phyloP scores from a whole-genome alignment of 306 rosid species.

The Ormosia semicastrata region DNA sequence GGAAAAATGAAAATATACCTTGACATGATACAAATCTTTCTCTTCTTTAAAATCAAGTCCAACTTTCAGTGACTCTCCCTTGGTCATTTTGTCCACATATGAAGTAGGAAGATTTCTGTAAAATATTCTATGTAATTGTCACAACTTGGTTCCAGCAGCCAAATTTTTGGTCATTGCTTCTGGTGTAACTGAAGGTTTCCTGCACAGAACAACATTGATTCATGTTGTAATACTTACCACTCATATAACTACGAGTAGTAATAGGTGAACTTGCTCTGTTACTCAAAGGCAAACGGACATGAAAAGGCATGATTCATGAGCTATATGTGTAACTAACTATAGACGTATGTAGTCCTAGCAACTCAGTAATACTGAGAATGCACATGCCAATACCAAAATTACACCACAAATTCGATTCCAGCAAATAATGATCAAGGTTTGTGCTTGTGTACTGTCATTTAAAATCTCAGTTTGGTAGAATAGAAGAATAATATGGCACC shows the following conservation, averaged over 20 bases:
- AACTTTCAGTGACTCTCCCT: slow-evolving; percentile 21
- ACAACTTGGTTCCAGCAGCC: slow-evolving; percentile 18
- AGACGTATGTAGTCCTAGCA: background rate
- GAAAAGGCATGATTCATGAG: background rate
- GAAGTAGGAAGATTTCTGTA: slow-evolving; percentile 34
- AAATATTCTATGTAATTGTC: slow-evolving; percentile 30
- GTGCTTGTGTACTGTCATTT: background rate
- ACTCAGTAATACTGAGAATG: background rate
- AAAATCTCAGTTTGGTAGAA: background rate
- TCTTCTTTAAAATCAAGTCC: slow-evolving; percentile 37
- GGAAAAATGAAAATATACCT: slow-evolving; percentile 29
- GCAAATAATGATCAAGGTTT: background rate
- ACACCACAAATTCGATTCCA: background rate
- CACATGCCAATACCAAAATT: background rate
- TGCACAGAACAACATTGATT: slow-evolving; percentile 3
- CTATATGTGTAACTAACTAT: background rate
- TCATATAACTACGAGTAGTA: background rate
- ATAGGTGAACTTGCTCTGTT: background rate
- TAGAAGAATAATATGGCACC: background rate
- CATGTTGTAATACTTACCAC: background rate
- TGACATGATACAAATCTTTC: slow-evolving; percentile 43
- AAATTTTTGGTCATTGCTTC: slow-evolving; percentile 6
- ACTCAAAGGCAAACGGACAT: background rate
- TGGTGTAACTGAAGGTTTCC: slow-evolving; percentile 24
- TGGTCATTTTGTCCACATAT: slow-evolving; percentile 32